Evolutionary conservation across 192 early-diverging fungal genomes (phyloP).

Genomic region (Coemansia sp.): DNA sequence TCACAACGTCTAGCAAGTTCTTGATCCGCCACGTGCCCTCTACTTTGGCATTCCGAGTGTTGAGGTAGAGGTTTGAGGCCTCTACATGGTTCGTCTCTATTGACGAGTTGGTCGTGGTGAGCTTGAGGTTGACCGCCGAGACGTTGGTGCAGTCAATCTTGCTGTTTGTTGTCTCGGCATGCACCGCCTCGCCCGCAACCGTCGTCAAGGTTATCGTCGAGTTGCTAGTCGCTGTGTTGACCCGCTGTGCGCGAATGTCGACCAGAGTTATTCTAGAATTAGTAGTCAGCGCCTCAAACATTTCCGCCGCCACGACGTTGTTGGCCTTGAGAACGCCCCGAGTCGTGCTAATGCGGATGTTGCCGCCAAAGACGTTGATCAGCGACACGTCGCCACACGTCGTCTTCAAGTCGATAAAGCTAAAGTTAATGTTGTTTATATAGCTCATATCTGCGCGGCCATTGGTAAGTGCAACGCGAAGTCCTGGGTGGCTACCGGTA

Average conservation of each 20-base stretch:
- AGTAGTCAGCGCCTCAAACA: conserved; percentile 5
- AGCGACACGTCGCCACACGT: conserved; percentile 10
- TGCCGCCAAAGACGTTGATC: not conserved
- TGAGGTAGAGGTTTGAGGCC: conserved; percentile 7
- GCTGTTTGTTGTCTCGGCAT: conserved; percentile 13
- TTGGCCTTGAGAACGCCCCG: conserved; percentile 8
- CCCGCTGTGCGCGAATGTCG: not conserved
- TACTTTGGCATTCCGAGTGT: conserved; percentile 18
- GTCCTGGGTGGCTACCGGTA: conserved; percentile 21
- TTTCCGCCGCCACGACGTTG: not conserved
- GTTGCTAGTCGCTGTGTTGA: conserved; percentile 15
- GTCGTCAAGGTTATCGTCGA: conserved; percentile 7
- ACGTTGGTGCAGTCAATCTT: conserved; percentile 13
- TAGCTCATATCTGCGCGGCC: conserved; percentile 17
- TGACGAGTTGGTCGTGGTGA: conserved; percentile 16
- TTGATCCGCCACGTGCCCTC: conserved; percentile 24
- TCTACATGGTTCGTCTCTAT: conserved; percentile 7
- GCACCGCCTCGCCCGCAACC: not conserved
- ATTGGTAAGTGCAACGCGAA: conserved; percentile 17
- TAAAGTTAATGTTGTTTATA: conserved; percentile 24
- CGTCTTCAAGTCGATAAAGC: conserved; percentile 13
- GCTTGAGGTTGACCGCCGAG: conserved; percentile 2
- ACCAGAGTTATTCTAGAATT: conserved; percentile 21
- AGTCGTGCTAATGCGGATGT: conserved; percentile 4
- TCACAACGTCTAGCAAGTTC: conserved; percentile 14